Evolutionary conservation across 805 yeast genomes (phyloP).

Genomic region (Spathaspora girioi): DNA sequence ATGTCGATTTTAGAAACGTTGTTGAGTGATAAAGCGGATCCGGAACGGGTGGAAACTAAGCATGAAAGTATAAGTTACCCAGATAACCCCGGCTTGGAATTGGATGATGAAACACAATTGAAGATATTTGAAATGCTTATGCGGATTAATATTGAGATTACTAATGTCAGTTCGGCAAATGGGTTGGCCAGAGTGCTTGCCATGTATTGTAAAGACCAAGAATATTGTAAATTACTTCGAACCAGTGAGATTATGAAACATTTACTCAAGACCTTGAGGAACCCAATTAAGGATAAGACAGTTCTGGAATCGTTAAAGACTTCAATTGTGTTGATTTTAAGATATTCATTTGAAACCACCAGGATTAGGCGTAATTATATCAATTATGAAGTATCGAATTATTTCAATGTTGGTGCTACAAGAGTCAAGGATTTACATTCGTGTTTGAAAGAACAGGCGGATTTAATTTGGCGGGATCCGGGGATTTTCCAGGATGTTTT

Average conservation of each 20-base stretch:
- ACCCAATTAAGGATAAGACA: neutral
- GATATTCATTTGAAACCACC: constrained; percentile 68
- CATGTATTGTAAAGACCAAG: constrained; percentile 47
- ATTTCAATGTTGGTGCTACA: constrained; percentile 29
- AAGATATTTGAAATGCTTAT: constrained; percentile 44
- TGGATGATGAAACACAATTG: constrained; percentile 17
- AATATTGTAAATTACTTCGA: constrained; percentile 37
- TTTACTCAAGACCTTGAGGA: constrained; percentile 3
- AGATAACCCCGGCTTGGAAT: constrained; percentile 10
- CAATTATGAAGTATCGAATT: constrained; percentile 45
- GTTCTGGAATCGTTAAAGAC: constrained; percentile 9
- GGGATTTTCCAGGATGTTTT: constrained; percentile 44
- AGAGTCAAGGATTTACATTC: constrained; percentile 42
- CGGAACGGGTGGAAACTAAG: constrained; percentile 34
- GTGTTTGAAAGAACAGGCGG: constrained; percentile 47
- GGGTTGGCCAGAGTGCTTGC: constrained; percentile 54
- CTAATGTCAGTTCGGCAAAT: constrained; percentile 45
- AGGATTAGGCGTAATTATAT: constrained; percentile 48
- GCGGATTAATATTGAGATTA: constrained; percentile 29
- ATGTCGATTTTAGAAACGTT: constrained; percentile 54
- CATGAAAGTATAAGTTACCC: constrained; percentile 10
- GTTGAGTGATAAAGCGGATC: constrained; percentile 49
- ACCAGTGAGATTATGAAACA: constrained; percentile 43
- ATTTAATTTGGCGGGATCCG: constrained; percentile 48
- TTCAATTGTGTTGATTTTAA: constrained; percentile 43